These are phyloP conservation scores for Podospora australis DNA, from an alignment of 495 filamentous ascomycete species.

Conservation along the genomic window DNA sequence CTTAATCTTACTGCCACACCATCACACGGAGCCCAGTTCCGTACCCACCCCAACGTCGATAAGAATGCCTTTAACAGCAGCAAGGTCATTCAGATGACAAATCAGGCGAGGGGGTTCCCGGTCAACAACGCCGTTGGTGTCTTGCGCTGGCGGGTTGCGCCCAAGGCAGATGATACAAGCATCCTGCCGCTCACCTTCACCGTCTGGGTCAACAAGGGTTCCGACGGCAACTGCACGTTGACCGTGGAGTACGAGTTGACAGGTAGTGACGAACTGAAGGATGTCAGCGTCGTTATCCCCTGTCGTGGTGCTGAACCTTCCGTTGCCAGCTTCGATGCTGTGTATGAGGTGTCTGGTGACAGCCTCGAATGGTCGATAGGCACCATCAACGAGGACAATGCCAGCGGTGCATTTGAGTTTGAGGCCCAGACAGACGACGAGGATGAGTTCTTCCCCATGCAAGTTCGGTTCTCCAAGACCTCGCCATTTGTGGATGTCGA, in stretches of 20 bases:
- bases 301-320: constrained; percentile 74
- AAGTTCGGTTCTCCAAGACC: constrained; percentile 78
- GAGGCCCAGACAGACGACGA: constrained; percentile 80
- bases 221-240: constrained; percentile 68
- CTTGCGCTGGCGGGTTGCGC: constrained; percentile 76
- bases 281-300: constrained; percentile 82
- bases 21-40: constrained; percentile 76
- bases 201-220: constrained; percentile 88
- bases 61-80: constrained; percentile 70
- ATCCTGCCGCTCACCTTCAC: constrained; percentile 86
- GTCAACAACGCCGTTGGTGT: constrained; percentile 85
- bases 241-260: constrained; percentile 93
- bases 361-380: constrained; percentile 90
- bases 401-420: constrained; percentile 84
- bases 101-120: constrained; percentile 78
- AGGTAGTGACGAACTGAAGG: constrained; percentile 63
- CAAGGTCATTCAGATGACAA: constrained; percentile 78
- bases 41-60: constrained; percentile 93
- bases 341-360: constrained; percentile 90
- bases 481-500: constrained; percentile 85
- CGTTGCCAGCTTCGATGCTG: constrained; percentile 87
- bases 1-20: constrained; percentile 68
- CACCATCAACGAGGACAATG: constrained; percentile 69
- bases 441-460: constrained; percentile 95
- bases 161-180: constrained; percentile 63